Conservation (phyloP, 225 moss, liverwort and hornwort species). For the Takakia lepidozioides region DNA sequence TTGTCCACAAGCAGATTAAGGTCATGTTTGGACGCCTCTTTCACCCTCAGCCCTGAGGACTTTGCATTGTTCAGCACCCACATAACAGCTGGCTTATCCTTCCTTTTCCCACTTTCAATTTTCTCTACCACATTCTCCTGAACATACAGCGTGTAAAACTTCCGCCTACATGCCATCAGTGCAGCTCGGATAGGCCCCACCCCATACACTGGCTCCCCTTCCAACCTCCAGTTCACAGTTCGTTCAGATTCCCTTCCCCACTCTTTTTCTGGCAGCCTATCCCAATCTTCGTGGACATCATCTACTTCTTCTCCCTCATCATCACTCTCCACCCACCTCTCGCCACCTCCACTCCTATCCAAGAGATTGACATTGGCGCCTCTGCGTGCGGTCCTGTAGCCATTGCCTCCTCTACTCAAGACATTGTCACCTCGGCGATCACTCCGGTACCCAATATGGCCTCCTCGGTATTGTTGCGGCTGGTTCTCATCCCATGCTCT, state of each 20-base stretch:
- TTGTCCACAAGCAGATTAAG: conserved; percentile 87
- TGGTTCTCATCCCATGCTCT: conserved; percentile 15
- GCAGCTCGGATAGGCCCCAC: conserved; percentile 82
- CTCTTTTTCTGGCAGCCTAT: conserved; percentile 35
- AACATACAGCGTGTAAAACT: conserved; percentile 64
- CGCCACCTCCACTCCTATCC: too few relatives aligned
- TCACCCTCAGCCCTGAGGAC: conserved; percentile 51
- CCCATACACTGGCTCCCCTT: conserved; percentile 82
- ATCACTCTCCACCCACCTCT: conserved; percentile 10
- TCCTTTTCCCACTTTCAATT: conserved; percentile 60
- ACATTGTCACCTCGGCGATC: conserved; percentile 9
- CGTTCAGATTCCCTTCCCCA: conserved; percentile 19
- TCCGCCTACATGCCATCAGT: conserved; percentile 56
- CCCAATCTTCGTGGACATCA: conserved; percentile 32
- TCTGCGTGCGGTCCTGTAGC: conserved; percentile 36
- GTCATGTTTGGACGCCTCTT: conserved; percentile 75
- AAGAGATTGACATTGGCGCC: too few relatives aligned
- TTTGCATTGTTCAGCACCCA: conserved; percentile 69
- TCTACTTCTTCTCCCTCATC: conserved; percentile 23
- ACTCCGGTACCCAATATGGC: neutral
- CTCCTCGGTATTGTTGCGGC: conserved; percentile 7
- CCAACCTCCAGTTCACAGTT: conserved; percentile 42
- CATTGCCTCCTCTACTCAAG: too few relatives aligned
- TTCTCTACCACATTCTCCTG: conserved; percentile 77
- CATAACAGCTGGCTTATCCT: conserved; percentile 77